phyloP scores from a whole-genome alignment of 1,284 basidiomycete genomes.

The Marasmius fiardii region DNA sequence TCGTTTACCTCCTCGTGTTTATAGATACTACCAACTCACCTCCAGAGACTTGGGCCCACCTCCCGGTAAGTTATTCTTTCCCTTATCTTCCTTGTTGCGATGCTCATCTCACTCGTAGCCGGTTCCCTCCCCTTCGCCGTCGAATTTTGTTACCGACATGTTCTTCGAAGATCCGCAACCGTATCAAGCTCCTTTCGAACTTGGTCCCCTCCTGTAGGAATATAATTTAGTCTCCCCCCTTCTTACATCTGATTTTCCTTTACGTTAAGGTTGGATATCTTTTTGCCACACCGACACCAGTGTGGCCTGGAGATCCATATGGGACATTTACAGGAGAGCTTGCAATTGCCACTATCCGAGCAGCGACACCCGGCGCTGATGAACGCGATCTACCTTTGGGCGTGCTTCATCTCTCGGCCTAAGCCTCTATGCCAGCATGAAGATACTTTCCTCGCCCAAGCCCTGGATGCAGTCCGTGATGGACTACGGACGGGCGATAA shows the following conservation, averaged over 20 bases:
- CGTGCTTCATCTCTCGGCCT: conserved; percentile 72
- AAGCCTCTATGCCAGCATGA: conserved; percentile 66
- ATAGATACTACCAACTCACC: conserved; percentile 34
- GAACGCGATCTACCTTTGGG: conserved; percentile 78
- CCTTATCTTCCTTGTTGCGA: neutral
- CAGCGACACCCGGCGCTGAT: conserved; percentile 70
- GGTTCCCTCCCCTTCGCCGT: conserved; percentile 39
- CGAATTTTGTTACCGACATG: conserved; percentile 41
- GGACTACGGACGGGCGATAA: conserved; percentile 51
- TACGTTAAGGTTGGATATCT: conserved; percentile 59
- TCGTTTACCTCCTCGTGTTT: conserved; percentile 11
- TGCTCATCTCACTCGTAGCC: conserved; percentile 12
- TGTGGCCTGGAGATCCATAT: conserved; percentile 67
- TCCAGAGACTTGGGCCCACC: conserved; percentile 29
- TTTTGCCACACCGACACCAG: conserved; percentile 72
- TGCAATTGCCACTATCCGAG: conserved; percentile 46
- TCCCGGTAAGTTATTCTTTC: conserved; percentile 20
- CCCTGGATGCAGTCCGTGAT: conserved; percentile 57
- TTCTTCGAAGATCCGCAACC: conserved; percentile 49
- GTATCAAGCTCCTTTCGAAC: conserved; percentile 54
- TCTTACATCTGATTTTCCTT: conserved; percentile 15
- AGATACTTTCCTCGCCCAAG: conserved; percentile 57
- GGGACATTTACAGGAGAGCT: conserved; percentile 56
- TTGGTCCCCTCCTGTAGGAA: conserved; percentile 64
- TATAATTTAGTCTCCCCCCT: conserved; percentile 5